Conservation (phyloP, 2,329 filamentous ascomycete species). For the Thielaviopsis populi region DNA sequence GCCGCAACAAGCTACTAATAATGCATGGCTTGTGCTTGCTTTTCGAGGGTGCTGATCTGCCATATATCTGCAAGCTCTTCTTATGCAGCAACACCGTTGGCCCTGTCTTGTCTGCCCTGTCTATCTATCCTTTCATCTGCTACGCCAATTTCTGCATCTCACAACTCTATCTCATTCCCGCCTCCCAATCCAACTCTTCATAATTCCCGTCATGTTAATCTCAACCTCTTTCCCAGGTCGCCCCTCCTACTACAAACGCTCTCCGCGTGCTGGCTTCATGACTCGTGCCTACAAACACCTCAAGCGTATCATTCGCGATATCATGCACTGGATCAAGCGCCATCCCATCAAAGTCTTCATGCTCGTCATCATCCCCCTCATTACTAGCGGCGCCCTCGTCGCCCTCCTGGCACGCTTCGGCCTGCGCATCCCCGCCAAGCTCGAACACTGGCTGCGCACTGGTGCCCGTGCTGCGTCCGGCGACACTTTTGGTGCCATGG, state of each 20-base stretch:
- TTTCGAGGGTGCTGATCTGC: neutral
- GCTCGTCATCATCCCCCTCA: constrained; percentile 71
- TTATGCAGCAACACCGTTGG: neutral
- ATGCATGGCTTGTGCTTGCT: neutral
- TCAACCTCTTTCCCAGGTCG: constrained; percentile 26
- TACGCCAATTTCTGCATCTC: neutral
- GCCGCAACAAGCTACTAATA: neutral
- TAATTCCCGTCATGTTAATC: constrained; percentile 8
- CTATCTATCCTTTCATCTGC: neutral
- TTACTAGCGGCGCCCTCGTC: constrained; percentile 68
- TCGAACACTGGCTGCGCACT: constrained; percentile 44
- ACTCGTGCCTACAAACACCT: constrained; percentile 59
- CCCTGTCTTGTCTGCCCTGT: neutral
- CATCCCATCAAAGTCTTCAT: constrained; percentile 81
- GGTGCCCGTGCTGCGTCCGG: constrained; percentile 36
- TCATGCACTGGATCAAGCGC: constrained; percentile 64
- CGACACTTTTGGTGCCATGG: constrained; percentile 34
- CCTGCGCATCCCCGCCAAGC: constrained; percentile 51
- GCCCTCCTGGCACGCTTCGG: constrained; percentile 68
- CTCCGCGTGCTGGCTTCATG: constrained; percentile 67
- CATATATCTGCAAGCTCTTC: neutral
- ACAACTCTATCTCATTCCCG: neutral
- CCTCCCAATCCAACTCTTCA: neutral
- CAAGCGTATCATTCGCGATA: constrained; percentile 62
- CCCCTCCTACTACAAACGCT: constrained; percentile 60